phyloP scores from a whole-genome alignment of 352 stramenopile genomes.

The Globisporangium apiculatum region DNA sequence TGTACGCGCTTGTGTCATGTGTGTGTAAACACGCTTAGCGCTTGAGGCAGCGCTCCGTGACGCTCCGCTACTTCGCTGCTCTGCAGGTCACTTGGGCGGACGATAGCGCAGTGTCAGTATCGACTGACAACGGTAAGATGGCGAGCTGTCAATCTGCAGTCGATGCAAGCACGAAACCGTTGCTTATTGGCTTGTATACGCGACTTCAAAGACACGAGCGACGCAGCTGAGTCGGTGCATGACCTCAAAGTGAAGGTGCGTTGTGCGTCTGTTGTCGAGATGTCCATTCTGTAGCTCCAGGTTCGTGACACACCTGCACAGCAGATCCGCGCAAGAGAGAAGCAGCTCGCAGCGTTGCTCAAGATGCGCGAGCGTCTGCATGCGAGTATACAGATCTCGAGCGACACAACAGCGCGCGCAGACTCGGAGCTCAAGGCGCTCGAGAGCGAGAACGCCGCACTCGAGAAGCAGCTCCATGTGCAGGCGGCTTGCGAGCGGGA shows the following conservation, averaged over 20 bases:
- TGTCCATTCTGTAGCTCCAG: neutral
- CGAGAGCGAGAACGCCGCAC: slow-evolving; percentile 4
- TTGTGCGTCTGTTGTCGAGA: neutral
- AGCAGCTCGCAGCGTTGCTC: slow-evolving; percentile 4
- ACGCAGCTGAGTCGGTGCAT: neutral
- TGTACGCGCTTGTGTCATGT: neutral
- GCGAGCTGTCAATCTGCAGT: too few species aligned
- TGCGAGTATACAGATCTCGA: slow-evolving; percentile 4
- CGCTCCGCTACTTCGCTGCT: too few species aligned
- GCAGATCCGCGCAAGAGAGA: slow-evolving; percentile 6
- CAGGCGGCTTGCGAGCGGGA: slow-evolving; percentile 3
- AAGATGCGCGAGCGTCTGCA: slow-evolving; percentile 4
- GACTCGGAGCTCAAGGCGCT: slow-evolving; percentile 7
- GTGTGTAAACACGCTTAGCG: too few species aligned
- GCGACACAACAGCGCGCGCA: neutral
- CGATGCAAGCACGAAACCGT: neutral
- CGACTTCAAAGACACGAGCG: too few species aligned
- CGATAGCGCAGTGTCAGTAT: too few species aligned
- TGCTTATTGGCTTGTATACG: neutral
- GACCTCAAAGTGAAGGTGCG: slow-evolving; percentile 1
- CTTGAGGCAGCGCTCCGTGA: too few species aligned
- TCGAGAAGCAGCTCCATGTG: slow-evolving; percentile 10
- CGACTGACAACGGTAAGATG: too few species aligned
- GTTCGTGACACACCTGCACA: neutral
- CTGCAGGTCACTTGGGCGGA: too few species aligned